Conservation (phyloP, 768 basidiomycete genomes). For the Serendipita sp. region DNA sequence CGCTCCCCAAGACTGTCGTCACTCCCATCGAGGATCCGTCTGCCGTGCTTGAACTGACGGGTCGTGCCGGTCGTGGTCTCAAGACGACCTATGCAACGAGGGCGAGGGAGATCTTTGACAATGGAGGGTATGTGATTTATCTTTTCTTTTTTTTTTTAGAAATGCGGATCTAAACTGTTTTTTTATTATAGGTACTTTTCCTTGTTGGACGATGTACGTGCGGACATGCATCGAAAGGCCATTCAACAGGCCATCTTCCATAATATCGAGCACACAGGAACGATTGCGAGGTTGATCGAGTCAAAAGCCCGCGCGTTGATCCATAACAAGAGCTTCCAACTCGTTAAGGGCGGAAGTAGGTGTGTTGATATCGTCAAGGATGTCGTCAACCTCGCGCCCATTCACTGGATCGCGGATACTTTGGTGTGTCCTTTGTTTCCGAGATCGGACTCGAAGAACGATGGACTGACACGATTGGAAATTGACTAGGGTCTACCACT, state of each 20-base stretch:
- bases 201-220: conserved; percentile 3
- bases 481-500: conserved; percentile 9
- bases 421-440: conserved; percentile 31
- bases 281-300: not conserved
- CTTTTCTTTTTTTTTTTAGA: not conserved
- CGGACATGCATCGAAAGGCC: not conserved
- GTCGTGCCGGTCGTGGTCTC: conserved; percentile 35
- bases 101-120: conserved; percentile 37
- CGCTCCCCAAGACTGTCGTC: conserved; percentile 19
- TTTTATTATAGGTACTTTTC: not conserved
- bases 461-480: too few relatives aligned
- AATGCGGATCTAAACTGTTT: too few relatives aligned
- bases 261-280: not conserved
- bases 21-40: conserved; percentile 14
- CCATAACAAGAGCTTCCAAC: conserved; percentile 31
- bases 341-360: conserved; percentile 37
- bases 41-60: conserved; percentile 25
- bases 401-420: conserved; percentile 53
- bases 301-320: conserved; percentile 45
- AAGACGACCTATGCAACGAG: conserved; percentile 31
- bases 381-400: conserved; percentile 46
- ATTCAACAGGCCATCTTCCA: conserved; percentile 2
- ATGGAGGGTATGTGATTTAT: conserved; percentile 34
- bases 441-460: too few relatives aligned
- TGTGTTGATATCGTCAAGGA: conserved; percentile 53